Evolutionary conservation across 2,329 filamentous ascomycete genomes (phyloP), one percentile per base, ranked within the genome.

Genomic region (Aspergillus unguis): DNA sequence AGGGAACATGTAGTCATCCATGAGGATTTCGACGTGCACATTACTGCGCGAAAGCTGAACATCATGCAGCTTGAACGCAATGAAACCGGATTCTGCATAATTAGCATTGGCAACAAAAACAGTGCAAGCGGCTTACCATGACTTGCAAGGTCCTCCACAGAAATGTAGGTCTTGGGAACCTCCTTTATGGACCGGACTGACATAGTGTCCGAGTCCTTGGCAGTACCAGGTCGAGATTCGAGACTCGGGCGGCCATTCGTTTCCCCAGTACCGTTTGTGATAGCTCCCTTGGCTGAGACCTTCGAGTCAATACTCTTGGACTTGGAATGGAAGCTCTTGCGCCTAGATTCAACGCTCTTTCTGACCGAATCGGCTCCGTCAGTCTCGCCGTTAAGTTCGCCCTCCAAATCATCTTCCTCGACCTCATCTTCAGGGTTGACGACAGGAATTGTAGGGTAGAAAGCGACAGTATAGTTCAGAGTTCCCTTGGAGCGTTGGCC

Each of bases 51-150:
- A 82, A 67, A 99, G 81, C 50, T 96, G 87, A 26, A 87, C 91
- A 56, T 97, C 92, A 68, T 96, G 84, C 52, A 99, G 83, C 67
- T 92, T 92, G 81, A 99, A 97, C 50, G 99, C 88, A 58, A 99
- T 80, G 52, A 99, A 81, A 58, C 94, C 94, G 52, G 89, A 94
- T 75, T 97, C 91, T 85, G 58, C 38, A 48, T 4, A 9, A 36
- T 57, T 40, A 55, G 53, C 35, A 8, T 17, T 17, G 29, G 36
- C 7, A 6, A 17, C 25, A 6, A 9, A 31, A 23, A 8, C n/a
- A 37, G 10, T 11, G 38, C 62, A 79, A 66, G 27, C 27, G 9
- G 9, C 46, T 36, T 77, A 86, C 84, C 83, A 67, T 96, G 87
- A 66, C 88, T 85, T 61, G 87, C 75, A 23, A 99, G 80, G 67